A percentile compares a stretch with the other conserved stretches of the same genome.
Evolutionary conservation across 2,329 filamentous ascomycete genomes (phyloP).

Genomic region (Mollisiaceae sp.): DNA sequence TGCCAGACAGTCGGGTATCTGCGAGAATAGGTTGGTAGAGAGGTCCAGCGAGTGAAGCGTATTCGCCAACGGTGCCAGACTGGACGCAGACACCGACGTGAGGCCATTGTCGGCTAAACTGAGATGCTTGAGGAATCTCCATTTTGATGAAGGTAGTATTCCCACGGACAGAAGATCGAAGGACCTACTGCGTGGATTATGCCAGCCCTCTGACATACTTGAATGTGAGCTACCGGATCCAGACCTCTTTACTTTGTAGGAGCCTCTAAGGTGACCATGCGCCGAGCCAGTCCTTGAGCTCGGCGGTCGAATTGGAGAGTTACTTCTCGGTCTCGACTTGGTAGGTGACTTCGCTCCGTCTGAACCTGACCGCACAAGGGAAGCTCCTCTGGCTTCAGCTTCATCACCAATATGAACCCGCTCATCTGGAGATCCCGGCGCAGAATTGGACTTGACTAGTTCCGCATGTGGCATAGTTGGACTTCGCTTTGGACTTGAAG

Average conservation of each 20-base stretch:
- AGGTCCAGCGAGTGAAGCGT: slow-evolving; percentile 92
- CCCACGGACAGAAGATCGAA: slow-evolving; percentile 76
- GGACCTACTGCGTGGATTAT: slow-evolving; percentile 70
- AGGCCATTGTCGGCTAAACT: slow-evolving; percentile 91
- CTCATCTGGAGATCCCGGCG: slow-evolving; percentile 52
- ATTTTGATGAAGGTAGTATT: slow-evolving; percentile 82
- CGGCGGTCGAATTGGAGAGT: slow-evolving; percentile 77
- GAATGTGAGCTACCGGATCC: slow-evolving; percentile 94
- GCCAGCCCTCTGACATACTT: slow-evolving; percentile 69
- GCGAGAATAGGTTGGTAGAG: slow-evolving; percentile 90
- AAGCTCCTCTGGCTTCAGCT: slow-evolving; percentile 31
- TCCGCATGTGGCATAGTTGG: slow-evolving; percentile 69
- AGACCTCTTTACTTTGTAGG: slow-evolving; percentile 80
- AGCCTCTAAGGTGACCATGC: slow-evolving; percentile 63
- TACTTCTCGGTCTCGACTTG: slow-evolving; percentile 67
- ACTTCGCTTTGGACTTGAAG: slow-evolving; percentile 63
- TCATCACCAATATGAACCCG: slow-evolving; percentile 42
- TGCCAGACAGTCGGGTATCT: slow-evolving; percentile 90
- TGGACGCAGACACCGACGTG: slow-evolving; percentile 75
- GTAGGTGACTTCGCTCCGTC: slow-evolving; percentile 39
- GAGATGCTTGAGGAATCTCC: slow-evolving; percentile 91
- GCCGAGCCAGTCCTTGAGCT: slow-evolving; percentile 70
- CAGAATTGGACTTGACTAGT: slow-evolving; percentile 68
- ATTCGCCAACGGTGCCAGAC: slow-evolving; percentile 81
- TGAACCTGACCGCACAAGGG: slow-evolving; percentile 40